Evolutionary conservation across 768 basidiomycete species (phyloP).

Genomic region (Royoungia palumana): DNA sequence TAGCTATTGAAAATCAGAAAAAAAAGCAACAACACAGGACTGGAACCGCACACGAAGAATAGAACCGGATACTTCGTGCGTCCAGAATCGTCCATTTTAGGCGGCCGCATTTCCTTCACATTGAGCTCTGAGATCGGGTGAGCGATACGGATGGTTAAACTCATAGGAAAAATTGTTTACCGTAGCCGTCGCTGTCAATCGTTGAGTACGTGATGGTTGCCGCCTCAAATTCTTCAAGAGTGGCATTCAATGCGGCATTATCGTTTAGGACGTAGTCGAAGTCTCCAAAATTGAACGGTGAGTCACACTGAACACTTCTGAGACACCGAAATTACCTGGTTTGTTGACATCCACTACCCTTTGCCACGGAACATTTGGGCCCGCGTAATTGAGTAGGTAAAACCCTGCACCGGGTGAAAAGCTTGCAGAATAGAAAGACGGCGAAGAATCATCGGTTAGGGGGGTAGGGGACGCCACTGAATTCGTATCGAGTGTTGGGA

Average conservation of each 20-base stretch:
- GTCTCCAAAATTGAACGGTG: conserved; percentile 34
- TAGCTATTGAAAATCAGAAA: conserved; percentile 49
- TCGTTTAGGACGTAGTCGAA: conserved; percentile 66
- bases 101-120: conserved; percentile 87
- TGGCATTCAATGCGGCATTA: conserved; percentile 64
- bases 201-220: conserved; percentile 70
- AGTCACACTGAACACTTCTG: not conserved
- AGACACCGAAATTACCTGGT: conserved; percentile 34
- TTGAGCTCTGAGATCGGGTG: conserved; percentile 64
- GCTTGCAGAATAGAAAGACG: conserved; percentile 58
- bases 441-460: conserved; percentile 49
- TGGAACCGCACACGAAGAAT: conserved; percentile 64
- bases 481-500: conserved; percentile 51
- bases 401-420: conserved; percentile 89
- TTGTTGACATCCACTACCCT: conserved; percentile 60
- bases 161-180: conserved; percentile 37
- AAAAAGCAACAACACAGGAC: not conserved
- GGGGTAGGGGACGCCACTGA: conserved; percentile 37
- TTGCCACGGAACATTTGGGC: conserved; percentile 87
- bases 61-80: conserved; percentile 93
- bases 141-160: conserved; percentile 12
- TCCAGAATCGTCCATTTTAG: conserved; percentile 92
- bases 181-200: conserved; percentile 77
- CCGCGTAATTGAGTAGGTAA: conserved; percentile 75
- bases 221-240: conserved; percentile 64